Base-by-base conservation (phyloP, 768 basidiomycete species). In the Lentinula lateritia region DNA sequence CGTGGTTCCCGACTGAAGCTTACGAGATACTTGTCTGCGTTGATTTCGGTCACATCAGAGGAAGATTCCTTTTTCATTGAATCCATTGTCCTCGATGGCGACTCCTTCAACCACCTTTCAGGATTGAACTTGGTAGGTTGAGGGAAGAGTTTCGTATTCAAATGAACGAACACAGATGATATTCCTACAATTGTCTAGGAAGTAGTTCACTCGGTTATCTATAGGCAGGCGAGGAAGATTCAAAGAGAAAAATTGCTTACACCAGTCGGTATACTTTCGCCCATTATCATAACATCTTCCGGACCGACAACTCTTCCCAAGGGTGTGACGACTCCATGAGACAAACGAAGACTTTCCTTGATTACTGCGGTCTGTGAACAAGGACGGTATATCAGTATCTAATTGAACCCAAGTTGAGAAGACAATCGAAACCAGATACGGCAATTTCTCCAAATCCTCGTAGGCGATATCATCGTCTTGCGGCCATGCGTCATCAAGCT, bases 261-360 rank as follows among this genome's bases (percentile, higher is more conserved):
- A 3, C 69, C 69, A 10, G 65, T 61, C 3, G 71, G 71, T 18
- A 71, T 62, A 23, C 52, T 57, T 20, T 52, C 35, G 6, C 69
- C 69, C 8, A 60, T 58, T 13, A 72, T 66, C 23, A 62, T 39
- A 5, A 65, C 65, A 13, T 67, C 68, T 34, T 52, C 61, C 2
- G 52, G 58, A 2, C 66, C 65, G 0, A 72, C 71, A 10, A 71
- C 62, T 35, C 71, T 64, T 20, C 66, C 59, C 46, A 66, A 48
- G 0, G 65, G 64, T 0, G 50, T 50, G 1, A 61, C 48, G 0
- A 63, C 38, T 35, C 68, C 66, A 28, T 66, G 66, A 41, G 64
- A 66, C n/a, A 72, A 56, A 2, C 71, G 65, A 41, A 72, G 65
- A 5, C 67, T 62, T 58, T 72, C 71, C 42, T 71, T 71, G 13